A percentile compares a stretch with the other conserved stretches of the same genome.
These are phyloP conservation scores for Xylaria sp. DNA, from an alignment of 2,329 filamentous ascomycete genomes.

Conservation along the genomic window DNA sequence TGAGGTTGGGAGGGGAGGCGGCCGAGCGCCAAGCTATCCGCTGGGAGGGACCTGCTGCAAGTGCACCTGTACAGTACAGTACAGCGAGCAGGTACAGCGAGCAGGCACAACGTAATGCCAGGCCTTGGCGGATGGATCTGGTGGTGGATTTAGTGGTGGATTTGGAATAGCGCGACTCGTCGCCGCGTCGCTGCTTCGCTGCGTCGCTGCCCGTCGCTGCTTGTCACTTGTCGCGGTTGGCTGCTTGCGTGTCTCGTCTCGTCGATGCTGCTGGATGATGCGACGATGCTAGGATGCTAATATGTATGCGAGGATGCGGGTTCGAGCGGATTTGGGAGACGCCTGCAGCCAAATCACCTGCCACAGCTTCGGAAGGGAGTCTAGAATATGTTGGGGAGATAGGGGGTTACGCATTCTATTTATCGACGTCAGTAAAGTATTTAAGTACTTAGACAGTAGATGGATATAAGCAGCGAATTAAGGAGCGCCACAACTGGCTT, in stretches of 20 bases:
- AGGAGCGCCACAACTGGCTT: constrained; percentile 19
- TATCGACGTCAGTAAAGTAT: neutral
- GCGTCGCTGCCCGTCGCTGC: neutral
- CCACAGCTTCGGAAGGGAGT: neutral
- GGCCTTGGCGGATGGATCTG: constrained; percentile 20
- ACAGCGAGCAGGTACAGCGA: too few species aligned
- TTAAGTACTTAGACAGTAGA: too few species aligned
- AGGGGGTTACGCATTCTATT: neutral
- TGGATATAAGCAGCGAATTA: constrained; percentile 12
- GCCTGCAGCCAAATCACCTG: neutral
- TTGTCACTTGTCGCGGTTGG: neutral
- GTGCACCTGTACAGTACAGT: too few species aligned
- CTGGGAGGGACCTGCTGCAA: constrained; percentile 11
- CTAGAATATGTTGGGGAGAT: neutral
- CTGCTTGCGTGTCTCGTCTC: neutral
- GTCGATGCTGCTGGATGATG: too few species aligned
- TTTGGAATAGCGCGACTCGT: constrained; percentile 27
- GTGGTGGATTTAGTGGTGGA: too few species aligned
- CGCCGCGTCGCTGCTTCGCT: neutral
- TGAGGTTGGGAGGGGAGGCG: constrained; percentile 31
- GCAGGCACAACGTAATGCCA: constrained; percentile 30
- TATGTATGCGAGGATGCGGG: neutral
- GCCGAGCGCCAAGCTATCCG: constrained; percentile 22
- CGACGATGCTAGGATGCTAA: too few species aligned
- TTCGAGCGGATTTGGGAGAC: neutral